phyloP scores from a whole-genome alignment of 2,329 filamentous ascomycete genomes.

The Colletotrichum navitas region DNA sequence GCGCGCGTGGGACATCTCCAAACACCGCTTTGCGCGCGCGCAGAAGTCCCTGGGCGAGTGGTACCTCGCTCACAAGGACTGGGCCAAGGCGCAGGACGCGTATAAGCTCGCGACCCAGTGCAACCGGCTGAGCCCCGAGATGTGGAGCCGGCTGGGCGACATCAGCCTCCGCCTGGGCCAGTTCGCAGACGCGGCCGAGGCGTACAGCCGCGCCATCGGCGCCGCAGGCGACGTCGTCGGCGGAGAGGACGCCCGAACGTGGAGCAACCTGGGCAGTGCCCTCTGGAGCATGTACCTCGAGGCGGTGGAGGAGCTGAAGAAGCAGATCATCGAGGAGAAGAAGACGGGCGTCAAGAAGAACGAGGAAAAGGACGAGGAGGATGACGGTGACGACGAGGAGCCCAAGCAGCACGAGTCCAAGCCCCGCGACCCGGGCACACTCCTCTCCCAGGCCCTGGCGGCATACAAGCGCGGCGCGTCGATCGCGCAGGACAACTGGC shows the following conservation, averaged over 20 bases:
- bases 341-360: slow-evolving; percentile 31
- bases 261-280: slow-evolving; percentile 93
- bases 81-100: slow-evolving; percentile 77
- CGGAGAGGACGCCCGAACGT: slow-evolving; percentile 90
- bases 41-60: slow-evolving; percentile 88
- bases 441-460: slow-evolving; percentile 80
- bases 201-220: slow-evolving; percentile 86
- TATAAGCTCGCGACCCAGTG: slow-evolving; percentile 83
- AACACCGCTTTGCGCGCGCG: slow-evolving; percentile 83
- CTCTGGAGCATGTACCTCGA: slow-evolving; percentile 78
- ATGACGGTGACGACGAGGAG: slow-evolving; percentile 38
- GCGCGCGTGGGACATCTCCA: slow-evolving; percentile 89
- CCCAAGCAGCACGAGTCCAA: slow-evolving; percentile 26
- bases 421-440: slow-evolving; percentile 65
- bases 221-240: slow-evolving; percentile 71
- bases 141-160: slow-evolving; percentile 93
- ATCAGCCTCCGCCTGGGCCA: slow-evolving; percentile 82
- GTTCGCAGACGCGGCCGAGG: slow-evolving; percentile 84
- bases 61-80: slow-evolving; percentile 76
- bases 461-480: slow-evolving; percentile 90
- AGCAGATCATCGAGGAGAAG: slow-evolving; percentile 40
- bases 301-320: slow-evolving; percentile 55
- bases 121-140: slow-evolving; percentile 83
- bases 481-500: slow-evolving; percentile 86
- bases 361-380: slow-evolving; percentile 45